Evolutionary conservation across 2,329 filamentous ascomycete genomes (phyloP).

Genomic region (Fusarium hostae): DNA sequence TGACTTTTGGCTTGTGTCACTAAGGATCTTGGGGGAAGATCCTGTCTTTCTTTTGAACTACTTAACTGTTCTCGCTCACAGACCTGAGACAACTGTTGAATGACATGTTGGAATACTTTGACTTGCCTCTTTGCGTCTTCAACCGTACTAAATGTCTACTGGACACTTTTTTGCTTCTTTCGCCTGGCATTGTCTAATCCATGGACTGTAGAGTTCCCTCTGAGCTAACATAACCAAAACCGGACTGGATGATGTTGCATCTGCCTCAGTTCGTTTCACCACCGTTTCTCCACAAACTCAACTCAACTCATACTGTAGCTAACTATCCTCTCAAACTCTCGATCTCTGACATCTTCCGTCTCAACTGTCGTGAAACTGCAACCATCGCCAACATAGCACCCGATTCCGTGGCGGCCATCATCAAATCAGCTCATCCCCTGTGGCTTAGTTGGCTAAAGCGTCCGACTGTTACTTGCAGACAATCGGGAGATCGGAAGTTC

Average conservation of each 20-base stretch:
- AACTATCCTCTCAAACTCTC: background rate
- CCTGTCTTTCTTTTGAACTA: too few species aligned
- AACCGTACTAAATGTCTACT: background rate
- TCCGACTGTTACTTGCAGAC: slow-evolving; percentile 41
- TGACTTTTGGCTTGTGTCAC: background rate
- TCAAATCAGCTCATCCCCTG: slow-evolving; percentile 36
- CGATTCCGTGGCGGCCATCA: background rate
- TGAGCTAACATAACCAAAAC: too few species aligned
- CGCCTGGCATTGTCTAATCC: background rate
- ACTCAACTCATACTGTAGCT: background rate
- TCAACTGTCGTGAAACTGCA: background rate
- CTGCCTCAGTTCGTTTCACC: background rate
- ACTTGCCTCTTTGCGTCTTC: background rate
- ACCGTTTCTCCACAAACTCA: background rate
- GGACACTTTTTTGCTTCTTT: background rate
- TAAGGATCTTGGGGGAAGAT: too few species aligned
- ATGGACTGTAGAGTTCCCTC: background rate
- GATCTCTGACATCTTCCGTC: background rate
- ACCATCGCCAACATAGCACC: background rate
- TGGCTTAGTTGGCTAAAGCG: slow-evolving; percentile 43
- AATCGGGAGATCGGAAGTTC: slow-evolving; percentile 48
- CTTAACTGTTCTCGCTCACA: background rate
- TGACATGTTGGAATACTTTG: background rate
- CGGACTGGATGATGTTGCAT: background rate
- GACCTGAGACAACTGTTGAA: background rate